Conservation (phyloP, 805 yeast species). For the Tetrapisispora namnaoensis region DNA sequence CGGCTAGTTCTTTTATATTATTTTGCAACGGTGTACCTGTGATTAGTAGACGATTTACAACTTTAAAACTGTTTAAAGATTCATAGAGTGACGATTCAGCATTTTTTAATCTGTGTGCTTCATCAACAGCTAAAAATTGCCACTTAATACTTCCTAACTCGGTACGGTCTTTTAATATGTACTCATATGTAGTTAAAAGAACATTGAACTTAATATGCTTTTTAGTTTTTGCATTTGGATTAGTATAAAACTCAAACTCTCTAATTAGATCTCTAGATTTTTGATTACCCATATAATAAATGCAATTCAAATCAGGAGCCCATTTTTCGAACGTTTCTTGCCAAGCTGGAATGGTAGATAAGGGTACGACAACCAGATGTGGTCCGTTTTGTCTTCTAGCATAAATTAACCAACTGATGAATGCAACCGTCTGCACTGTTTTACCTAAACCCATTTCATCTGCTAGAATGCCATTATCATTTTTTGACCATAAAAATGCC, state of each 20-base stretch:
- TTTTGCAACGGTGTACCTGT: conserved; percentile 98
- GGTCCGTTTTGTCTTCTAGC: conserved; percentile 98
- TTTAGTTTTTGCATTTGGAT: conserved; percentile 33
- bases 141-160: conserved; percentile 79
- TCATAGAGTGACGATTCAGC: conserved; percentile 91
- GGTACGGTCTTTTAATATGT: conserved; percentile 76
- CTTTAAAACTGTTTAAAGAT: conserved; percentile 71
- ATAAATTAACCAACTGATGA: conserved; percentile 88
- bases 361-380: conserved; percentile 89
- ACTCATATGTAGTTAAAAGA: conserved; percentile 91
- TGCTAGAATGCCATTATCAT: conserved; percentile 94
- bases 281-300: conserved; percentile 88
- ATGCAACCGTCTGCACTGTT: conserved; percentile 93
- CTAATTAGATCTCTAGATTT: conserved; percentile 73
- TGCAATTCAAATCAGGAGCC: conserved; percentile 93
- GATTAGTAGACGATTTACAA: conserved; percentile 73
- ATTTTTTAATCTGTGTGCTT: conserved; percentile 93
- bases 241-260: conserved; percentile 73
- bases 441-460: conserved; percentile 99
- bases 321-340: conserved; percentile 96
- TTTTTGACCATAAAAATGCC: conserved; percentile 97
- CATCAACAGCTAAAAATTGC: conserved; percentile 97
- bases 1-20: conserved; percentile 90
- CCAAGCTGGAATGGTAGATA: conserved; percentile 97
- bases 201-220: conserved; percentile 82